Evolutionary conservation across 164 flowering plant genomes (phyloP), one percentile per base, ranked within the genome.

Genomic region (Berberis vulgaris): DNA sequence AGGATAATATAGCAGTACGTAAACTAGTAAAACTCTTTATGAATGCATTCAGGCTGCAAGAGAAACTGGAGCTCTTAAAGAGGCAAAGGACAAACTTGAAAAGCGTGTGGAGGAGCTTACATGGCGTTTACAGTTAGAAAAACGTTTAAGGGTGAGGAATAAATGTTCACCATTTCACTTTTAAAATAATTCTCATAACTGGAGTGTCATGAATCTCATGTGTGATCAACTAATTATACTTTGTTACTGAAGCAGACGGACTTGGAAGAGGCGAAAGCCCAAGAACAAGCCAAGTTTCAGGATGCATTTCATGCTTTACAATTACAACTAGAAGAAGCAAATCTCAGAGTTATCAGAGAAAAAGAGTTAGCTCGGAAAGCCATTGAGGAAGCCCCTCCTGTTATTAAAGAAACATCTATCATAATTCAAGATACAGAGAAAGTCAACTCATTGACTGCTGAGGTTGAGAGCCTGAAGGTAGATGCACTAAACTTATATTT

Each of bases 341-440:
- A 91, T 58, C 71, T 80, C 45, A 74, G 65, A 67, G 79, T 81
- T 6, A 71, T 86, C 56, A 84, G 79, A 73, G 99, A 95, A 71
- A 79, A 77, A 62, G 98, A 91, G 74, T 96, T 89, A 63, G 98
- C 98, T 73, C 77, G 81, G 61, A 95, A 82, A 78, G 99, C 98
- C 65, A 84, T 95, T 75, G 95, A 95, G 76, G 97, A 95, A 71
- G 97, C 99, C 57, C 96, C 97, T 63, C 98, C 99, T 42, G 83
- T 95, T 53, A 78, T 95, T 62, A 86, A 95, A 78, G 99, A 95
- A 82, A 90, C 97, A 61, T 98, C 94, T 44, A 86, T 95, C 39
- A 67, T 95, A 59, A 73, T 95, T 72, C 88, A 95, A 77, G 99
- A 95, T 71, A 88, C 92, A 1, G 89, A 79, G 74, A 89, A 86